These are phyloP conservation scores for Eucalyptus camaldulensis DNA, from an alignment of 345 rosid genomes.

Conservation along the genomic window DNA sequence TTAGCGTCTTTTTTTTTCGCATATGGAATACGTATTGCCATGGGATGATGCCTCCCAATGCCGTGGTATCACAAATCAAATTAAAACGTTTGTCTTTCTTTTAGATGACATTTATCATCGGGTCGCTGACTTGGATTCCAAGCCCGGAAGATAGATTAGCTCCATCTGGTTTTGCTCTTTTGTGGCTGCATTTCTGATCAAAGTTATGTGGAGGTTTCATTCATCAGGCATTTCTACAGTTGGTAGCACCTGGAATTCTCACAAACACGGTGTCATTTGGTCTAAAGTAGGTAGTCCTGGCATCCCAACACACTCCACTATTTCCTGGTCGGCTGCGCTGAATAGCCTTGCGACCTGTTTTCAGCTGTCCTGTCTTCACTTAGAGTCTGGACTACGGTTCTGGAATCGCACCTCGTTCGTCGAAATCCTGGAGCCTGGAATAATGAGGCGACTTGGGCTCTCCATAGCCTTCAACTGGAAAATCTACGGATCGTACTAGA, in stretches of 20 bases:
- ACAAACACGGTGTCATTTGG: not conserved
- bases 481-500: not conserved
- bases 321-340: not conserved
- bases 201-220: not conserved
- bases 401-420: not conserved
- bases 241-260: not conserved
- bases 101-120: not conserved
- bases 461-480: not conserved
- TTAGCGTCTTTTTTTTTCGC: not conserved
- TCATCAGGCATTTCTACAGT: not conserved
- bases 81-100: not conserved
- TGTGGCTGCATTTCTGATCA: not conserved
- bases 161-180: not conserved
- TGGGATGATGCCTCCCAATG: not conserved
- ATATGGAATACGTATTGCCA: not conserved
- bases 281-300: not conserved
- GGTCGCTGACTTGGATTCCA: not conserved
- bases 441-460: not conserved
- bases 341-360: not conserved
- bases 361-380: not conserved
- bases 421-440: not conserved
- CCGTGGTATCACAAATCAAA: accelerated
- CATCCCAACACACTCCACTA: not conserved
- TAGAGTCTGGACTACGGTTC: not conserved
- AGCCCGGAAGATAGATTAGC: not conserved